A percentile compares a stretch with the other conserved stretches of the same genome.
Conservation (phyloP, 768 basidiomycete species). For the Candolleomyces efflorescens region DNA sequence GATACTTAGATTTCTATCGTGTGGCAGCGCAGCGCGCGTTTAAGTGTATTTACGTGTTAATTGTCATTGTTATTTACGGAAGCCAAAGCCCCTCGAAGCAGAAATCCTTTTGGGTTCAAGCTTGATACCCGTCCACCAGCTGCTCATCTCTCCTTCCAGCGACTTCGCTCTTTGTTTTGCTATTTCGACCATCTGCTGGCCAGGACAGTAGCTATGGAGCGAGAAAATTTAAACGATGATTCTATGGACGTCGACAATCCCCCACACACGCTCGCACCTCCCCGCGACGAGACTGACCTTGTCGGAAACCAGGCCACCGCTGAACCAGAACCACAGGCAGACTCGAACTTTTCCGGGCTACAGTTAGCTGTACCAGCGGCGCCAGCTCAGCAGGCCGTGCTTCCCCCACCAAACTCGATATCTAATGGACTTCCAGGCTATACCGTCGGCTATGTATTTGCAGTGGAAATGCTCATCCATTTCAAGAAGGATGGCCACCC, state of each 20-base stretch:
- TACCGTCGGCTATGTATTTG: conserved; percentile 84
- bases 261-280: background rate
- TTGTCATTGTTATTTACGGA: background rate
- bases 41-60: background rate
- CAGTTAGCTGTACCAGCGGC: too few species aligned
- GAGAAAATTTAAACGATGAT: background rate
- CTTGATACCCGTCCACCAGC: background rate
- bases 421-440: conserved; percentile 34
- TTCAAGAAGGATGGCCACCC: conserved; percentile 45
- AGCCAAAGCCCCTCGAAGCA: background rate
- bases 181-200: background rate
- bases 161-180: background rate
- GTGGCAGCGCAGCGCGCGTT: background rate
- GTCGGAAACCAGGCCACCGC: background rate
- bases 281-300: background rate
- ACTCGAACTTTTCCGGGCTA: too few species aligned
- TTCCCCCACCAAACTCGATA: conserved; percentile 32
- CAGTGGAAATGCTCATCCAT: conserved; percentile 83
- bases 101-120: background rate
- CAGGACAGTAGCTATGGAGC: background rate
- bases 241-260: conserved; percentile 14
- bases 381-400: too few species aligned
- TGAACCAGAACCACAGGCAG: too few species aligned
- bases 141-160: background rate
- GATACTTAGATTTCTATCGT: too few species aligned